Evolutionary conservation across 805 yeast genomes (phyloP), one percentile per base, ranked within the genome.

Genomic region (Starmerella cellae): DNA sequence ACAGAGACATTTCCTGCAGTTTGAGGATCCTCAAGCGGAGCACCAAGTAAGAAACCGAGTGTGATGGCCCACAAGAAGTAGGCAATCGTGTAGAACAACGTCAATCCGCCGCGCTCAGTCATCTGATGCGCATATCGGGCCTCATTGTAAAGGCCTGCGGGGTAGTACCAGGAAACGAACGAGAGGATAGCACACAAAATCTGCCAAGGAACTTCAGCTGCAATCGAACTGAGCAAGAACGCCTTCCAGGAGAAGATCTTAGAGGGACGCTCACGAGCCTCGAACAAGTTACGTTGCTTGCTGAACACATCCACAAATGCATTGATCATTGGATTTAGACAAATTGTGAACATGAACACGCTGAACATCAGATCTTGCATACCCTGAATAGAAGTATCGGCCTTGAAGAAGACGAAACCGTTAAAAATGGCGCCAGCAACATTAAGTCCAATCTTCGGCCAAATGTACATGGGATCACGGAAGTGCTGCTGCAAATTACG

Each of bases 161-260:
- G 74, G 58, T 65, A 70, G 57, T 73, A 76, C 62, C 62, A 66
- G 44, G 74, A 67, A 51, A 71, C 67, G 58, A 63, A 77, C 38
- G 71, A 69, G 21, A 79, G 37, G 9, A 80, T 71, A 11, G 70
- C 62, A 51, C 66, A 62, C 30, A 70, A 45, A 28, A 68, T 51
- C 43, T 69, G 69, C 61, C 74, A 80, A 2, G 85, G 84, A 18
- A 77, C 51, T 56, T 80, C 88, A 45, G 67, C 67, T 17, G 73
- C 32, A 47, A 65, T 65, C 52, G 76, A 77, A 5, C 78, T 59
- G 17, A 77, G 38, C 37, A 77, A 54, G 59, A 80, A 59, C 32
- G 70, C 59, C 22, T 75, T 65, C 87, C 87, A 80, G 53, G 77
- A 79, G 64, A 75, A 80, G 32, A 82, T 80, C 55, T 78, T 79